Percentiles rank a stretch among this genome's conserved stretches.
Conservation (phyloP, 257 asterid genomes). For the Coffea eugenioides region DNA sequence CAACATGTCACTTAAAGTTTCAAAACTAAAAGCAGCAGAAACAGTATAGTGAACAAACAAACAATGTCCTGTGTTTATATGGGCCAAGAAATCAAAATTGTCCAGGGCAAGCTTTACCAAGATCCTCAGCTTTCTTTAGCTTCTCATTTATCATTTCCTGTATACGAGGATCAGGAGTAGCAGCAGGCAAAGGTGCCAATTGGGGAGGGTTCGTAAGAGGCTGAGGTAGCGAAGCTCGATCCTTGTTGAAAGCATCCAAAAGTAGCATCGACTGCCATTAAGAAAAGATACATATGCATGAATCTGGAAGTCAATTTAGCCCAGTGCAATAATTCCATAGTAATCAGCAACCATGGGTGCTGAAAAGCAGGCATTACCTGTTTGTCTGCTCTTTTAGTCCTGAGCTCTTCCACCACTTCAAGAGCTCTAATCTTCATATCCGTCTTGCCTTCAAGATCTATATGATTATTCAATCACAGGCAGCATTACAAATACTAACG, state of each 20-base stretch:
- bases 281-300: background rate
- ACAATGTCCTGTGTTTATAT: no score
- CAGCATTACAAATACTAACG: background rate
- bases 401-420: slow-evolving; percentile 87
- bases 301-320: background rate
- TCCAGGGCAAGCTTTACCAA: slow-evolving; percentile 42
- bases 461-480: background rate
- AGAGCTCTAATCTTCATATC: slow-evolving; percentile 86
- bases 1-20: background rate
- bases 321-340: background rate
- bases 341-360: background rate
- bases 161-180: slow-evolving; percentile 79
- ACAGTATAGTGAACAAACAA: background rate
- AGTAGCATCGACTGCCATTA: slow-evolving; percentile 78
- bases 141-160: slow-evolving; percentile 97
- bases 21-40: no score
- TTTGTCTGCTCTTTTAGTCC: slow-evolving; percentile 88
- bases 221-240: slow-evolving; percentile 92
- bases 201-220: slow-evolving; percentile 65
- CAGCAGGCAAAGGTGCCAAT: slow-evolving; percentile 58
- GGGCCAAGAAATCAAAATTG: background rate
- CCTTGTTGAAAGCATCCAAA: slow-evolving; percentile 98
- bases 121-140: slow-evolving; percentile 96
- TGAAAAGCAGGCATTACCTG: slow-evolving; percentile 48
- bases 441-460: slow-evolving; percentile 94